Conservation (phyloP, 805 yeast species). For the Zygotorulaspora chibaensis region DNA sequence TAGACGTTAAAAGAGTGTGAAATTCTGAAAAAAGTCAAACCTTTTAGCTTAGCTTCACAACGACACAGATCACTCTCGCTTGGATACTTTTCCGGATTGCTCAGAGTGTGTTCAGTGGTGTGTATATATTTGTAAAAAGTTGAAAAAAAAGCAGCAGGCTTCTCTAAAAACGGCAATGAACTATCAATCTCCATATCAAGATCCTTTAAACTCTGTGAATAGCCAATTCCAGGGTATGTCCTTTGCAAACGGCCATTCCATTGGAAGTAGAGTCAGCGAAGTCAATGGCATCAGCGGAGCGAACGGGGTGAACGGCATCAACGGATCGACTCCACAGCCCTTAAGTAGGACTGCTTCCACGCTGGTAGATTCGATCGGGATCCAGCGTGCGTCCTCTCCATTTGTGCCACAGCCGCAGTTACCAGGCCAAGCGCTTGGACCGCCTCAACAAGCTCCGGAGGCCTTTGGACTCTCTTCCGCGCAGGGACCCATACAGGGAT, state of each 20-base stretch:
- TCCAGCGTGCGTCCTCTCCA: slow-evolving; percentile 26
- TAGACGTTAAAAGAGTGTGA: background rate
- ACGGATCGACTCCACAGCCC: slow-evolving; percentile 7
- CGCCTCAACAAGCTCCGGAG: background rate
- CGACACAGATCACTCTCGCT: no score
- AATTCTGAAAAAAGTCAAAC: no score
- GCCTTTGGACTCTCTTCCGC: background rate
- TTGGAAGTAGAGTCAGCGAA: no score
- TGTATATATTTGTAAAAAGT: no score
- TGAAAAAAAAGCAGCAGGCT: no score
- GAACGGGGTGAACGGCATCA: background rate
- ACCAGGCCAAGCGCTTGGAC: background rate
- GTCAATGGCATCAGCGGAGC: no score
- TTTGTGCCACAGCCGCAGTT: slow-evolving; percentile 11
- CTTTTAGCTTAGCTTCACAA: no score
- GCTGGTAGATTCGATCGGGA: slow-evolving; percentile 27
- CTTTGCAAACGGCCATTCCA: slow-evolving; percentile 3
- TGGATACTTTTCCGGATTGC: background rate
- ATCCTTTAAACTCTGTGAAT: slow-evolving; percentile 20
- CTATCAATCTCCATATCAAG: slow-evolving; percentile 16
- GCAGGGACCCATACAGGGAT: background rate
- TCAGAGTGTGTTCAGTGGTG: background rate
- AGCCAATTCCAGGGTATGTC: slow-evolving; percentile 19
- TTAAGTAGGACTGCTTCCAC: slow-evolving; percentile 23
- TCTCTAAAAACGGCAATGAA: slow-evolving; percentile 12